phyloP scores from a whole-genome alignment of 2,329 filamentous ascomycete genomes.

The Colletotrichum camelliae region DNA sequence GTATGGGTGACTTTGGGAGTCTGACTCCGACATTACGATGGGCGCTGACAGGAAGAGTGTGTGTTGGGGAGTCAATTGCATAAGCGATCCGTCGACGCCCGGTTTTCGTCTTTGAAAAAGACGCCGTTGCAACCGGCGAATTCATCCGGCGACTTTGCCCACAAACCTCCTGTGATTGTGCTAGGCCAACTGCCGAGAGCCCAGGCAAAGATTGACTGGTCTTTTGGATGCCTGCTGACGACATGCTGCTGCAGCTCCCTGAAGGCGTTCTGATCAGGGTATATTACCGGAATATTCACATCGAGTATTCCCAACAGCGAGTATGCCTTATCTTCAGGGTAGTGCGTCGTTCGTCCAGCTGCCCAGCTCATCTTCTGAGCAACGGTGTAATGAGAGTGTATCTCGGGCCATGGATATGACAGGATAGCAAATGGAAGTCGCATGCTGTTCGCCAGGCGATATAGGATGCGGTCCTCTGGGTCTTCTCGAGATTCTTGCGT shows the following conservation, averaged over 20 bases:
- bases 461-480: neutral
- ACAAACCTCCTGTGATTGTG: neutral
- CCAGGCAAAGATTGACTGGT: neutral
- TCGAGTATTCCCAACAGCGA: neutral
- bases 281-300: neutral
- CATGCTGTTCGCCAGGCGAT: neutral
- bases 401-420: neutral
- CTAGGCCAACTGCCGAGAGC: neutral
- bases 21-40: neutral
- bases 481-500: neutral
- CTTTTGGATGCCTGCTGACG: neutral
- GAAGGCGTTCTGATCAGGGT: neutral
- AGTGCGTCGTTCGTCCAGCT: neutral
- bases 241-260: fast-evolving
- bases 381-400: neutral
- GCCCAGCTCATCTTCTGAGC: neutral
- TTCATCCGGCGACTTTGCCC: neutral
- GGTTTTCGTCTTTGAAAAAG: neutral
- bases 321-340: neutral
- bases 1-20: neutral
- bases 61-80: neutral
- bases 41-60: neutral
- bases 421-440: neutral
- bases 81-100: neutral
- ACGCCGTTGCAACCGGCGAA: neutral